A percentile compares a stretch with the other conserved stretches of the same genome.
Evolutionary conservation across 169 alveolate genomes (phyloP).

Genomic region (Plasmodium chabaudi): DNA sequence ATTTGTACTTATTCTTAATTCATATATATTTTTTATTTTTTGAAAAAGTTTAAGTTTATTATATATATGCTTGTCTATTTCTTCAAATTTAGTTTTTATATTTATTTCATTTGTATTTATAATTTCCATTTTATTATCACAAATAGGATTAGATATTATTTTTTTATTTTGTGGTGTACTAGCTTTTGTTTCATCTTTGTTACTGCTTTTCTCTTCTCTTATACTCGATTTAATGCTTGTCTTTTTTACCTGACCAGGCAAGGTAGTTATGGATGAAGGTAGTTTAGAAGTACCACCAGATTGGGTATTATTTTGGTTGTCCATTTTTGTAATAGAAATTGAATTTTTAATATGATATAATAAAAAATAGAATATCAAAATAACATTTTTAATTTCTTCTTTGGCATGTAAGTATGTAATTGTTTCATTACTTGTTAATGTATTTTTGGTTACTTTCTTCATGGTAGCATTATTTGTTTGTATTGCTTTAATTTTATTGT

Average conservation of each 20-base stretch:
- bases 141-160: neutral
- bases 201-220: no score
- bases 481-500: constrained; percentile 22
- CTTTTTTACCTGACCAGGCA: no score
- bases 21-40: constrained; percentile 50
- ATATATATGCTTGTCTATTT: constrained; percentile 22
- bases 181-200: no score
- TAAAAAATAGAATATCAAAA: constrained; percentile 44
- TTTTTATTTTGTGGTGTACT: constrained; percentile 1
- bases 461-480: neutral
- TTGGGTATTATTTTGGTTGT: no score
- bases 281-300: no score
- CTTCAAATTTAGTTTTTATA: constrained; percentile 6
- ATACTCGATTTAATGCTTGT: no score
- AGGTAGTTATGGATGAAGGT: no score
- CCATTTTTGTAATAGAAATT: neutral
- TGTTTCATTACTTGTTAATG: constrained; percentile 35
- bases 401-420: constrained; percentile 18
- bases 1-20: constrained; percentile 17
- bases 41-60: constrained; percentile 12
- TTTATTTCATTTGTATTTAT: constrained; percentile 10
- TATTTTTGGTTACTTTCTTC: neutral
- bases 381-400: constrained; percentile 56
- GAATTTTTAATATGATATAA: constrained; percentile 10
- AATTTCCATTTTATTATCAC: neutral